Evolutionary conservation across 768 basidiomycete species (phyloP).

Genomic region (Neoboletus subvelutipes): DNA sequence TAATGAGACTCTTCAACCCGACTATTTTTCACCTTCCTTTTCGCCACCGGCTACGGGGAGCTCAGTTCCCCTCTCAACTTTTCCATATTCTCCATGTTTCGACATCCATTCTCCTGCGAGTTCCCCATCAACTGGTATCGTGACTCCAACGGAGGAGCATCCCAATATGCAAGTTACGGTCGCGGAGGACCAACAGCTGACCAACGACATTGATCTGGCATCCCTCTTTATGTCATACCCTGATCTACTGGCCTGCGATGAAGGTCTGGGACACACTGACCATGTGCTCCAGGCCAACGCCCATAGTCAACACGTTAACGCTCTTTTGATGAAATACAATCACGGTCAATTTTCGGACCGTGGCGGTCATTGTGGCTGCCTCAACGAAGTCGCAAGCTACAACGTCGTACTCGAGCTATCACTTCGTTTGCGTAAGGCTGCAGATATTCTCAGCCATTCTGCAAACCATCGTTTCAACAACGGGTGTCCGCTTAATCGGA

Average conservation of each 20-base stretch:
- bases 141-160: slow-evolving; percentile 49
- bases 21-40: slow-evolving; percentile 31
- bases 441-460: slow-evolving; percentile 52
- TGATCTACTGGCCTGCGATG: slow-evolving; percentile 18
- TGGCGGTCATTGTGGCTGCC: slow-evolving; percentile 57
- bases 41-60: slow-evolving; percentile 33
- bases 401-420: slow-evolving; percentile 65
- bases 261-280: slow-evolving; percentile 12
- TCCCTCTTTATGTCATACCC: slow-evolving; percentile 42
- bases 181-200: slow-evolving; percentile 24
- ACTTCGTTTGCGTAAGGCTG: slow-evolving; percentile 57
- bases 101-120: slow-evolving; percentile 26
- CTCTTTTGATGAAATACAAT: slow-evolving; percentile 16
- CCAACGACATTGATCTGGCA: slow-evolving; percentile 42
- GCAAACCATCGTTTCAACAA: slow-evolving; percentile 36
- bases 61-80: slow-evolving; percentile 18
- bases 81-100: slow-evolving; percentile 18
- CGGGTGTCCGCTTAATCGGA: slow-evolving; percentile 41
- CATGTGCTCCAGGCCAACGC: neutral
- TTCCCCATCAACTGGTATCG: slow-evolving; percentile 34
- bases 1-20: slow-evolving; percentile 15
- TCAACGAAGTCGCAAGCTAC: slow-evolving; percentile 54
- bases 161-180: slow-evolving; percentile 32
- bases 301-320: slow-evolving; percentile 4
- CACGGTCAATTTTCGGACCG: slow-evolving; percentile 18